phyloP scores from a whole-genome alignment of 1,284 basidiomycete species.

The Boletellus deceptivus region DNA sequence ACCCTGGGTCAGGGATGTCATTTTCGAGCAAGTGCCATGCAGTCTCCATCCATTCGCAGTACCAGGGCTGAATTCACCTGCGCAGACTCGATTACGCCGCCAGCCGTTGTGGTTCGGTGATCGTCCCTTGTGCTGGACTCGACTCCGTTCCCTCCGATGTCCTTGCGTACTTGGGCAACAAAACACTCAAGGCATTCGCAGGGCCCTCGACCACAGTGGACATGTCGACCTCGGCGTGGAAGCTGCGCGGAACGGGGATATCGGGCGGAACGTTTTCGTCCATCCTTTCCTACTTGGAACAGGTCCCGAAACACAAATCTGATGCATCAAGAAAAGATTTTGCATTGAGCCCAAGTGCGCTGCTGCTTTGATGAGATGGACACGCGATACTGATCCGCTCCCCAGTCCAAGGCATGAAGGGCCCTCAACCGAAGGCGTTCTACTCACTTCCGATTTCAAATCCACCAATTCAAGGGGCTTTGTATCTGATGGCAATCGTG shows the following conservation, averaged over 20 bases:
- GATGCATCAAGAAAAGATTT: conserved; percentile 41
- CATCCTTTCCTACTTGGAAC: conserved; percentile 46
- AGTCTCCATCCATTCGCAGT: conserved; percentile 2
- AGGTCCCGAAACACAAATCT: conserved; percentile 43
- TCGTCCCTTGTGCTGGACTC: conserved; percentile 59
- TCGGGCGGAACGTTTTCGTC: conserved; percentile 74
- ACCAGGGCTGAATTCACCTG: conserved; percentile 2
- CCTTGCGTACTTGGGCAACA: conserved; percentile 49
- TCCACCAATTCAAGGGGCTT: conserved; percentile 49
- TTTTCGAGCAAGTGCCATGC: conserved; percentile 39
- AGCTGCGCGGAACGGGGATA: conserved; percentile 45
- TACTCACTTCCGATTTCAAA: conserved; percentile 49
- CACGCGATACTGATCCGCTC: conserved; percentile 5
- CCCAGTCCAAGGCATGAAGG: conserved; percentile 42
- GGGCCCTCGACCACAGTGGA: conserved; percentile 37
- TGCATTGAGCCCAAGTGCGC: conserved; percentile 57
- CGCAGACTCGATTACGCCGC: conserved; percentile 56
- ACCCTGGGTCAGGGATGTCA: conserved; percentile 51
- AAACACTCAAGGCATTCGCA: conserved; percentile 41
- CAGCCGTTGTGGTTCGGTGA: conserved; percentile 49
- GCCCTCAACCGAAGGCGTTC: conserved; percentile 39
- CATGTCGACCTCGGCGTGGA: conserved; percentile 47
- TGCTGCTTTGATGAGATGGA: neutral
- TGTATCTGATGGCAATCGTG: conserved; percentile 60
- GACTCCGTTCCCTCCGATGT: conserved; percentile 63